Evolutionary conservation across 495 filamentous ascomycete species (phyloP), one percentile per base, ranked within the genome.

Genomic region (Venustampulla echinocandica): DNA sequence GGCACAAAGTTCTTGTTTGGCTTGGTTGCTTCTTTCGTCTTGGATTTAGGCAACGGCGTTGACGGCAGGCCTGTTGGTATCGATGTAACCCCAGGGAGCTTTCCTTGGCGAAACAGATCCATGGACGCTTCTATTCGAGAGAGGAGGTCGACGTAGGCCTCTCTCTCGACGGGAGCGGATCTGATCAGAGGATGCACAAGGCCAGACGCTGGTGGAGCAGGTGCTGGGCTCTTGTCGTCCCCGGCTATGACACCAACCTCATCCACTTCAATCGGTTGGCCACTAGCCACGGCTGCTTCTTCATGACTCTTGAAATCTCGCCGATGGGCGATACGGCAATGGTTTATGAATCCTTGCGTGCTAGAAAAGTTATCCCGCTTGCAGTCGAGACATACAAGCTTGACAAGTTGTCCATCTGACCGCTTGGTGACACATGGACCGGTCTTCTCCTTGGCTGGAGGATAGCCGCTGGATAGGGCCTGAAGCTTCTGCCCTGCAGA

Each of bases 281-380:
- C 92, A 44, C 86, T 90, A 18, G 83, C 85, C 25, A 87, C 70
- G n/a, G 92, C 92, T 33, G 92, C 92, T 44, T 86, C 87, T 58
- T 96, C 90, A 56, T 98, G 92, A 56, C 87, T 96, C 57, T 87
- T 83, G 67, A 86, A 96, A 42, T 89, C 87, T 40, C 87, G 76
- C 49, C 80, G 81, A 64, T 98, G 92, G 7, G 90, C 87, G 46
- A 98, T 96, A 33, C 92, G 88, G 57, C 89, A 96, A 57, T 98
- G 92, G 55, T 98, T 98, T 68, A 98, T 90, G 59, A 98, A 97
- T 2, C 92, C 92, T 62, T 98, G 92, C 1, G 87, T 87, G 63
- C 88, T 95, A 35, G 84, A 88, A 62, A 96, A 97, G 60, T 96
- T 84, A 65, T 82, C 83, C 45, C 87, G 71, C 33, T 85, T 76